These are phyloP conservation scores for Voacanga thouarsii DNA, from an alignment of 257 asterid species.

Conservation along the genomic window DNA sequence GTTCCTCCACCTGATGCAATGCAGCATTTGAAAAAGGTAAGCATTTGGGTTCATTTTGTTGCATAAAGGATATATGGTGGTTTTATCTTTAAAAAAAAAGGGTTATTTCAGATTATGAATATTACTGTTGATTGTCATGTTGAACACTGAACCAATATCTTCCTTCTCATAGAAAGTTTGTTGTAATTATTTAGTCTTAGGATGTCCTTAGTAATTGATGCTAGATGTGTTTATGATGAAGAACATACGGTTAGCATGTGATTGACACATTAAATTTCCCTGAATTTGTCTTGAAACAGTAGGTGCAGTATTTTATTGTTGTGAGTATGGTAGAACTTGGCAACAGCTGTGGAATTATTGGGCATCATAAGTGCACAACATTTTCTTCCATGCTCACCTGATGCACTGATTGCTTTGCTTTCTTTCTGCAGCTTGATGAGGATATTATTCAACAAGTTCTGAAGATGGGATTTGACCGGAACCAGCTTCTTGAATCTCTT, in stretches of 20 bases:
- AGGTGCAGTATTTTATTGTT: background rate
- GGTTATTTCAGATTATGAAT: background rate
- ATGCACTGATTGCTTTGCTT: constrained; percentile 15
- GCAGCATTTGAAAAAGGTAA: constrained; percentile 68
- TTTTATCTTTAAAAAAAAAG: background rate
- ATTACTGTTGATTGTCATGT: background rate
- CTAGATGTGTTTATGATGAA: background rate
- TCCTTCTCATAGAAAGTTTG: too few relatives aligned
- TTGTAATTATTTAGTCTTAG: background rate
- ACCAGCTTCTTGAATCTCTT: constrained; percentile 71
- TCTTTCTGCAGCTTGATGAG: constrained; percentile 73
- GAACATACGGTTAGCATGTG: background rate
- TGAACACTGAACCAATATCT: background rate
- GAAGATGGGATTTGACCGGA: constrained; percentile 71
- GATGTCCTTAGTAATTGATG: too few relatives aligned
- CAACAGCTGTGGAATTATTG: background rate
- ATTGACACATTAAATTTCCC: background rate
- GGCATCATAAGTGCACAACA: background rate
- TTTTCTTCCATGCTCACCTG: constrained; percentile 3
- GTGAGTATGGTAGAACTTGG: background rate
- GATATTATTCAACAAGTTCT: constrained; percentile 73
- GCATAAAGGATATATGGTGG: background rate
- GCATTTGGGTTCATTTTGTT: background rate
- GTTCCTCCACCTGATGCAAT: constrained; percentile 77
- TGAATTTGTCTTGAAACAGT: background rate